Evolutionary conservation across 129 eudicot species (phyloP), one percentile per base, ranked within the genome.

Genomic region (Helichrysum umbraculigerum): DNA sequence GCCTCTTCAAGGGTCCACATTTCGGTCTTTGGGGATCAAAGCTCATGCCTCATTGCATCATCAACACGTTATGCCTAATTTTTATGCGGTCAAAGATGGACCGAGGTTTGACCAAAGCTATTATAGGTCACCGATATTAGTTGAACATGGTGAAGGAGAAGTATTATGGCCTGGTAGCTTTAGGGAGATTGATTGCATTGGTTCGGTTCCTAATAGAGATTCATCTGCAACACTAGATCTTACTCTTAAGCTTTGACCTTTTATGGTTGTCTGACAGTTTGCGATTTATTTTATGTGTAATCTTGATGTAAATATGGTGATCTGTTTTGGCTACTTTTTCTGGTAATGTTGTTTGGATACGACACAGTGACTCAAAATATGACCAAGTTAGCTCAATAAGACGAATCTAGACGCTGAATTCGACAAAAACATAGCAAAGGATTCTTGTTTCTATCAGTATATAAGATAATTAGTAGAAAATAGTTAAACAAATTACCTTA

Each of bases 111-210:
- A 85, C 37, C 89, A 81, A 42, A 79, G 87, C 29, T 85, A 78
- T 71, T 83, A 34, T 32, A 87, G 88, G 79, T 25, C 79, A 81
- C 89, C 79, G 34, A 68, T 81, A 16, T 85, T 51, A 59, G 60
- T 81, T 75, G 90, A 68, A 68, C 14, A 8, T 1, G 42, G 42
- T 37, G 90, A 83, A 68, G 81, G 79, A 9, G 85, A 81, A 74
- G 34, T 82, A 71, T 81, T 73, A 41, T 90, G 96, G 90, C 92
- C 96, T 5, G 96, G 96, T 32, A 90, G 96, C 60, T 85, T 87
- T 44, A 79, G 92, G 66, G 81, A 81, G 56, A 62, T 85, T 12
- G 89, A 78, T 71, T 86, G 88, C 32, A 17, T 57, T 64, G 62
- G 76, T 10, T 82, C 80, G 64, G 81, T 74, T 4, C 68, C 78